phyloP scores from a whole-genome alignment of 768 basidiomycete species.

The Neoboletus brunneissimus region DNA sequence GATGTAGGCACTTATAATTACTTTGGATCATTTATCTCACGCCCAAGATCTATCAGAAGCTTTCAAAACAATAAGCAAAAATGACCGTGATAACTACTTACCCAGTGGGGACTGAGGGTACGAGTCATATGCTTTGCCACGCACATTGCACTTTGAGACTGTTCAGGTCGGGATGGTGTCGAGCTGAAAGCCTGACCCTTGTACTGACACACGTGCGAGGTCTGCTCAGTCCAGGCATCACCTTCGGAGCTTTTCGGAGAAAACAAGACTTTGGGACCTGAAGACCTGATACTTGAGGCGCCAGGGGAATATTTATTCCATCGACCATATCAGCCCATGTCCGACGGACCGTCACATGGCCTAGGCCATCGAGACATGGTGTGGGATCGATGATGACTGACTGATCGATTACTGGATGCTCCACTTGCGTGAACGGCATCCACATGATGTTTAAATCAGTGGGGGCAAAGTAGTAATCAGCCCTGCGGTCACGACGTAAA shows the following conservation, averaged over 20 bases:
- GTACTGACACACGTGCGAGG: neutral
- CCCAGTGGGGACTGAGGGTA: neutral
- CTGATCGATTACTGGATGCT: neutral
- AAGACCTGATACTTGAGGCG: neutral
- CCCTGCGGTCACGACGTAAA: neutral
- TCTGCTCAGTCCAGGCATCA: neutral
- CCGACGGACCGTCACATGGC: neutral
- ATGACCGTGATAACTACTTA: neutral
- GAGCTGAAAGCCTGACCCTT: neutral
- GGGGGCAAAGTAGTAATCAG: neutral
- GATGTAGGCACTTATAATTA: neutral
- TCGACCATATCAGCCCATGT: neutral
- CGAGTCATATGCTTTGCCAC: neutral
- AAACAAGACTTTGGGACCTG: neutral
- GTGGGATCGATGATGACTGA: neutral
- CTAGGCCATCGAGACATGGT: neutral
- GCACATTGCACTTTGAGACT: too few relatives aligned
- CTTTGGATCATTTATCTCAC: slow-evolving; percentile 1
- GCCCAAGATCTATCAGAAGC: neutral
- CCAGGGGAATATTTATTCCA: neutral
- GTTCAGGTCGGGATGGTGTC: neutral
- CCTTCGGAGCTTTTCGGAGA: neutral
- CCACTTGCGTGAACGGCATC: neutral
- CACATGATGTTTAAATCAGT: neutral
- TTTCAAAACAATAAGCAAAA: neutral